Conservation (phyloP, 768 basidiomycete genomes). For the Nidularia sp. region DNA sequence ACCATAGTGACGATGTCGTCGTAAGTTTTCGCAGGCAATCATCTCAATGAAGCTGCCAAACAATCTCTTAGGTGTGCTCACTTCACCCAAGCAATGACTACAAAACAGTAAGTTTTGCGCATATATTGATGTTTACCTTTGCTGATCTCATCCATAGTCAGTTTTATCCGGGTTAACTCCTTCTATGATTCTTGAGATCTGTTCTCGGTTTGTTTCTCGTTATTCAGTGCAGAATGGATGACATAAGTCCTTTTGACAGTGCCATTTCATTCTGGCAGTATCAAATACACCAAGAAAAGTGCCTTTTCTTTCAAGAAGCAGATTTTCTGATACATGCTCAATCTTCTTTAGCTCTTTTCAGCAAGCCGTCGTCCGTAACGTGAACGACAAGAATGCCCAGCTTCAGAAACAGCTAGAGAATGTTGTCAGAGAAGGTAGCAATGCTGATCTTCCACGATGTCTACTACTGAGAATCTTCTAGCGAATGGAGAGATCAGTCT, state of each 20-base stretch:
- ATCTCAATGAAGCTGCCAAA: too few species aligned
- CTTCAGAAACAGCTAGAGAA: slow-evolving; percentile 83
- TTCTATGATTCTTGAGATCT: slow-evolving; percentile 74
- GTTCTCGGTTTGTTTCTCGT: slow-evolving; percentile 51
- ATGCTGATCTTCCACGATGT: neutral
- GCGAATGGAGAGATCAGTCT: slow-evolving; percentile 77
- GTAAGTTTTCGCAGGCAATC: too few species aligned
- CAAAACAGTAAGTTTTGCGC: slow-evolving; percentile 64
- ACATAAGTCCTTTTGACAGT: slow-evolving; percentile 26
- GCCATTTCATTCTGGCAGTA: slow-evolving; percentile 92
- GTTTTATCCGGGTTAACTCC: slow-evolving; percentile 81
- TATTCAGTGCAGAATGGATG: slow-evolving; percentile 1
- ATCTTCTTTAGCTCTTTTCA: slow-evolving; percentile 85
- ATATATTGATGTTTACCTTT: slow-evolving; percentile 23
- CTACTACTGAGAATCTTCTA: slow-evolving; percentile 16
- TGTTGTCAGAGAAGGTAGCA: slow-evolving; percentile 78
- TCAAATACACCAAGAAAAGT: slow-evolving; percentile 86
- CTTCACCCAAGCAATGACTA: slow-evolving; percentile 87
- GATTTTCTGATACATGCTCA: slow-evolving; percentile 4
- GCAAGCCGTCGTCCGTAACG: slow-evolving; percentile 74
- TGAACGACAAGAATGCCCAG: slow-evolving; percentile 80
- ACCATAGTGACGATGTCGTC: slow-evolving; percentile 58
- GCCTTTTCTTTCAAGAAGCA: slow-evolving; percentile 2
- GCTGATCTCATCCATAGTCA: slow-evolving; percentile 43
- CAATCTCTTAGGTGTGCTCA: slow-evolving; percentile 74